Evolutionary conservation across 2,329 filamentous ascomycete species (phyloP).

Genomic region (Trichoderma aggressivum): DNA sequence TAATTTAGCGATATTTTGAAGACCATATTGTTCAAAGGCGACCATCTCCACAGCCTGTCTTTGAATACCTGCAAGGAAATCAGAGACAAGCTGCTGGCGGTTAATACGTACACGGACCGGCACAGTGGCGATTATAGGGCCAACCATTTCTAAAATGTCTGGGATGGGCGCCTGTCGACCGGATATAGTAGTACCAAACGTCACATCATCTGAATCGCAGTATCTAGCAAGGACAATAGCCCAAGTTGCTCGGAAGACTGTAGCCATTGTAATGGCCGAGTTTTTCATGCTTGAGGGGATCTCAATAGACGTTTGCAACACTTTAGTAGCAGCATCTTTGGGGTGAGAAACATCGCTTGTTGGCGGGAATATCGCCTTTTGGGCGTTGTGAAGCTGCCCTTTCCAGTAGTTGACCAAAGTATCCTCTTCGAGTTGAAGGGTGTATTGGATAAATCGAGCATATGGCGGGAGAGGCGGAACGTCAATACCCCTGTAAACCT

Average conservation of each 20-base stretch:
- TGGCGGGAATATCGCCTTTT: slow-evolving; percentile 14
- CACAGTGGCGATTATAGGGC: slow-evolving; percentile 23
- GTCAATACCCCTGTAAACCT: neutral
- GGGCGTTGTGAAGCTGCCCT: slow-evolving; percentile 16
- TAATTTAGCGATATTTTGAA: slow-evolving; percentile 26
- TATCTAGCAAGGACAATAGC: slow-evolving; percentile 17
- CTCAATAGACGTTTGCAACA: neutral
- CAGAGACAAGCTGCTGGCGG: neutral
- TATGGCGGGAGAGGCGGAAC: neutral
- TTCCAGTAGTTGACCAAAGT: slow-evolving; percentile 18
- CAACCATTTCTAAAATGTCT: slow-evolving; percentile 23
- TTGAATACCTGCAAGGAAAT: slow-evolving; percentile 18
- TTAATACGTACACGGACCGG: slow-evolving; percentile 16
- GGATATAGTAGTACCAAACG: slow-evolving; percentile 23
- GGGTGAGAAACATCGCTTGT: neutral
- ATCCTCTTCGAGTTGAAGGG: neutral
- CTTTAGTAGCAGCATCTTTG: neutral
- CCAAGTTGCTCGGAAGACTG: slow-evolving; percentile 19
- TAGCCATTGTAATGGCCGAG: slow-evolving; percentile 21
- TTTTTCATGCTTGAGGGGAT: neutral
- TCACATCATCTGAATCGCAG: slow-evolving; percentile 21
- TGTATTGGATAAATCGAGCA: slow-evolving; percentile 1
- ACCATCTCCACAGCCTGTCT: slow-evolving; percentile 22
- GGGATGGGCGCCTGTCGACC: slow-evolving; percentile 24
- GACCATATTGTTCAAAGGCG: slow-evolving; percentile 24